Conservation (phyloP, 1,139 yeast species). For the Protomyces inouyei region DNA sequence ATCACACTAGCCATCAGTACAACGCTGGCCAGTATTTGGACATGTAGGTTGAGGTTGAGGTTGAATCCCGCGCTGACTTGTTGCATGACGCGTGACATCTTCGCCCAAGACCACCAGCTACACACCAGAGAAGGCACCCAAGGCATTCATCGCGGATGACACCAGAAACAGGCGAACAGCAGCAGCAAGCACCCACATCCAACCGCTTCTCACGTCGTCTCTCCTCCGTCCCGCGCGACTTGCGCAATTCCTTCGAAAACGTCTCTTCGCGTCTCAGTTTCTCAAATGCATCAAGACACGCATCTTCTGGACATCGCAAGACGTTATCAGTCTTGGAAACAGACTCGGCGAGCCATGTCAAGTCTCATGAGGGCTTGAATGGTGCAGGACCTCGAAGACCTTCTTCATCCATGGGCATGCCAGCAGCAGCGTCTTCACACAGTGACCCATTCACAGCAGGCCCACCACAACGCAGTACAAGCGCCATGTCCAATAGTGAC, state of each 20-base stretch:
- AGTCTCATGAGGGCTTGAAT: neutral
- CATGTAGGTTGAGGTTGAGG: too few relatives aligned
- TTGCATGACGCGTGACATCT: too few relatives aligned
- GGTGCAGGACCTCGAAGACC: neutral
- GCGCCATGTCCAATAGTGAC: neutral
- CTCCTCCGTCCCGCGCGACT: neutral
- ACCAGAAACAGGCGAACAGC: too few relatives aligned
- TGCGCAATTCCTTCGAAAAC: neutral
- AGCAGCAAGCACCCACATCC: neutral
- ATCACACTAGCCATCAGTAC: too few relatives aligned
- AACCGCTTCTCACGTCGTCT: neutral
- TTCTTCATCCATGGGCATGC: neutral
- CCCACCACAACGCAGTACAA: neutral
- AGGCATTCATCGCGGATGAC: too few relatives aligned
- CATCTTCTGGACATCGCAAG: neutral
- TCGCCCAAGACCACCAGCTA: too few relatives aligned
- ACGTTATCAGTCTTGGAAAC: neutral
- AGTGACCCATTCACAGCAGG: neutral
- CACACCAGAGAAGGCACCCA: too few relatives aligned
- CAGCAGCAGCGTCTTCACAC: neutral
- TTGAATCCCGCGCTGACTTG: too few relatives aligned
- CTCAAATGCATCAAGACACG: neutral
- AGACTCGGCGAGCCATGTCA: neutral
- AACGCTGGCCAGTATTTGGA: too few relatives aligned
- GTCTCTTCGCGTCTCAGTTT: neutral